Evolutionary conservation across 2,329 filamentous ascomycete genomes (phyloP), one percentile per base, ranked within the genome.

Genomic region (Venturia oleaginea): DNA sequence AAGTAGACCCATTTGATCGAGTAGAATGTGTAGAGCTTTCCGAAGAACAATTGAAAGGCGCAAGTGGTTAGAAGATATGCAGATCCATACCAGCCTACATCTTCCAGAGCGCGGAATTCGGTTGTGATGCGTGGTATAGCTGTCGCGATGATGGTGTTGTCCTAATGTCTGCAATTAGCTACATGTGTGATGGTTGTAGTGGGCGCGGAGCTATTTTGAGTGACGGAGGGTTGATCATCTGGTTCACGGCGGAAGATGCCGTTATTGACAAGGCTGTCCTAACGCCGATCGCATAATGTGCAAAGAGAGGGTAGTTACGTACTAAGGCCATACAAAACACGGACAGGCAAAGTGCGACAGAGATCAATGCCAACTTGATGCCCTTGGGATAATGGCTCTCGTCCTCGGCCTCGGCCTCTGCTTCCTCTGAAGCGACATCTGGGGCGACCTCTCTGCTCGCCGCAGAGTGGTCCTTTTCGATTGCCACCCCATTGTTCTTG

Each of bases 71-170:
- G 73, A 30, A 78, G 70, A 68, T 78, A 79, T 5, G 74, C 70
- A 1, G 72, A 74, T 4, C 72, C 75, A 68, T 80, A 81, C 78
- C 78, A 80, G 15, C 77, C 78, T 0, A 80, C 76, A 61, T 79
- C 77, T 65, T 78, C 73, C 17, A 80, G 71, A 7, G 76, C 72
- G 24, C 78, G 72, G 71, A 79, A 80, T 61, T 80, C 72, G 72
- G 80, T 76, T 1, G 79, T 80, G 66, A 81, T 81, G 32, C 72
- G 71, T 13, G 79, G 78, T 59, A 81, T 80, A 5, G 79, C 79
- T 1, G 78, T 80, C 15, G 75, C 73, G 55, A 81, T 78, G 66
- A 80, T 80, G n/a, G 78, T 80, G 66, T 78, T 78, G 70, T 80
- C 77, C 72, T 74, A 24, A 54, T 63, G 19, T 46, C 11, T 19